These are phyloP conservation scores for Simmondsia chinensis DNA, from an alignment of 148 eudicot genomes.

Conservation along the genomic window DNA sequence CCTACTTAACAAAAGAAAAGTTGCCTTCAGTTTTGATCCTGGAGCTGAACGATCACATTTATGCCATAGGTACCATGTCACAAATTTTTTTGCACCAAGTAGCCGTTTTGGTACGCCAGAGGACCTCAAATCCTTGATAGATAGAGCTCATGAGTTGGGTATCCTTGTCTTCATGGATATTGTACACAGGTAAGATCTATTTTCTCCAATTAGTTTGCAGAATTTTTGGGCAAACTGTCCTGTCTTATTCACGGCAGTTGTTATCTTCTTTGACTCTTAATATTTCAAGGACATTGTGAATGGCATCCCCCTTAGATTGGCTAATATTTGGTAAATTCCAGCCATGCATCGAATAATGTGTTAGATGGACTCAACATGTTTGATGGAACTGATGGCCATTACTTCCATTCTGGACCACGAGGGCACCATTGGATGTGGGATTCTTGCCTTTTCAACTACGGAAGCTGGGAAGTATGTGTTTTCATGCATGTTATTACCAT, in stretches of 20 bases:
- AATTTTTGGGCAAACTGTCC: too few species aligned
- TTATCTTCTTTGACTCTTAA: not conserved
- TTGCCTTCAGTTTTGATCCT: slow-evolving; percentile 2
- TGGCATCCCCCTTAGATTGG: not conserved
- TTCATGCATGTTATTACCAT: not conserved
- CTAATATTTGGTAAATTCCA: slow-evolving; percentile 26
- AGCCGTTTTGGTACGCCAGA: slow-evolving; percentile 99
- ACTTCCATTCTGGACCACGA: slow-evolving; percentile 90
- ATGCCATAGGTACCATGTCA: slow-evolving; percentile 82
- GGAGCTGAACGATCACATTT: slow-evolving; percentile 4
- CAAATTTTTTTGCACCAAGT: slow-evolving; percentile 98
- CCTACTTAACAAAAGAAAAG: too few species aligned
- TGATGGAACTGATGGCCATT: slow-evolving; percentile 94
- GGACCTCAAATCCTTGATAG: slow-evolving; percentile 92
- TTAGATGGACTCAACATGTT: slow-evolving; percentile 96
- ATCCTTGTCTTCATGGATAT: slow-evolving; percentile 95
- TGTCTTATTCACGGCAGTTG: too few species aligned
- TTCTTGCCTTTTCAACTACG: slow-evolving; percentile 91
- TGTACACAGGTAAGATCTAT: slow-evolving; percentile 72
- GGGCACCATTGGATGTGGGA: slow-evolving; percentile 99
- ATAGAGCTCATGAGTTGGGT: slow-evolving; percentile 96
- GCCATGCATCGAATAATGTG: slow-evolving; percentile 84
- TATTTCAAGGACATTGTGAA: not conserved
- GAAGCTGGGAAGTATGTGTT: slow-evolving; percentile 84
- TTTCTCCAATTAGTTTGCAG: too few species aligned